Evolutionary conservation across 1,284 basidiomycete species (phyloP).

Genomic region (Boletus sp.): DNA sequence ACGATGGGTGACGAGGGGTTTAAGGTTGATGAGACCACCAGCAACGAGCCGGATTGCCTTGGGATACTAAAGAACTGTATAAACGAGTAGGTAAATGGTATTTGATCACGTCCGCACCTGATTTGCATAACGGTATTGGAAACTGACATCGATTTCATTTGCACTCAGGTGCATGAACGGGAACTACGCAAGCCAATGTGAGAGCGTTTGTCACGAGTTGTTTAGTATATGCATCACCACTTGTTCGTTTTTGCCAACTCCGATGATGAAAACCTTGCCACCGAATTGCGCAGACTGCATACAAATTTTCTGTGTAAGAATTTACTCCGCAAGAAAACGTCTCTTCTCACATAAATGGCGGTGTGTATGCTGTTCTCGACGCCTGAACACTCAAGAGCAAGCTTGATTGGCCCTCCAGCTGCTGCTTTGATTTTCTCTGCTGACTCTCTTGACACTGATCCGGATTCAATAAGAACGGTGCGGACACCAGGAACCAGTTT

Average conservation of each 20-base stretch:
- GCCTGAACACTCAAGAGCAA: conserved; percentile 77
- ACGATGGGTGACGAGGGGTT: conserved; percentile 83
- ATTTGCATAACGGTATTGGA: conserved; percentile 68
- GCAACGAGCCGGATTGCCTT: conserved; percentile 81
- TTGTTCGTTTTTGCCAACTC: conserved; percentile 64
- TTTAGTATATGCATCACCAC: conserved; percentile 37
- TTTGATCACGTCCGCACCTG: conserved; percentile 42
- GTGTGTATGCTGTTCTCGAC: conserved; percentile 74
- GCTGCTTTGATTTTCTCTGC: conserved; percentile 53
- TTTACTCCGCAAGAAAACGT: background rate
- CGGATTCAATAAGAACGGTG: conserved; percentile 54
- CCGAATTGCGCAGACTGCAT: conserved; percentile 58
- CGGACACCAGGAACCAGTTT: conserved; percentile 73
- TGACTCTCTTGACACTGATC: conserved; percentile 48
- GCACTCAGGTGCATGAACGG: conserved; percentile 71
- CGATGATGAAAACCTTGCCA: conserved; percentile 67
- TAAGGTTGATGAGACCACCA: conserved; percentile 73
- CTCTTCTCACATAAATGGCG: conserved; percentile 59
- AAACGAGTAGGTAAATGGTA: background rate
- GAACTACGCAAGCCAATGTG: conserved; percentile 45
- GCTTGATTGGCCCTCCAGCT: conserved; percentile 49
- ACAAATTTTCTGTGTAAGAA: conserved; percentile 8
- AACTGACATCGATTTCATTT: conserved; percentile 65
- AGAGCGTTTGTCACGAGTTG: background rate
- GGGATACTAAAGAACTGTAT: conserved; percentile 57